Percentiles rank a stretch among this genome's conserved stretches.
Conservation (phyloP, 202 grass and related monocot genomes). For the Zoysia matrella region DNA sequence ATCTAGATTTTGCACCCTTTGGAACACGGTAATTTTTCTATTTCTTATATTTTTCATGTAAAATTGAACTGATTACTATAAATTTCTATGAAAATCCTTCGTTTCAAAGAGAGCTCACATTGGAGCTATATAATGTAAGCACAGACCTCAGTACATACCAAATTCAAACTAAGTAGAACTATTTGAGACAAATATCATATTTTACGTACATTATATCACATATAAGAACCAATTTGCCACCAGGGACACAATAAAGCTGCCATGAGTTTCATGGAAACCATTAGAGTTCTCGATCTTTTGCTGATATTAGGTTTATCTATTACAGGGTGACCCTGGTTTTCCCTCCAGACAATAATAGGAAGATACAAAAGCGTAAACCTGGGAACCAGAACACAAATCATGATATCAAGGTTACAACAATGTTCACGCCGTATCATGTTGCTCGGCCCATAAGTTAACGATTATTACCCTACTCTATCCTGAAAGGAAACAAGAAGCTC, state of each 20-base stretch:
- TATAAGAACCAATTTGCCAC: background rate
- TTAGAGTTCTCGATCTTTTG: background rate
- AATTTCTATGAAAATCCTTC: too few species aligned
- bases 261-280: background rate
- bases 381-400: constrained; percentile 19
- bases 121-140: too few species aligned
- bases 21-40: too few species aligned
- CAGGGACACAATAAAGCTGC: background rate
- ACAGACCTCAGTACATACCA: too few species aligned
- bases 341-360: constrained; percentile 32
- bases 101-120: too few species aligned
- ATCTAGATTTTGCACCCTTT: too few species aligned
- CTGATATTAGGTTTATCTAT: constrained; percentile 27
- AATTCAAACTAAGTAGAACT: background rate
- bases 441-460: constrained; percentile 18
- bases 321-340: constrained; percentile 24
- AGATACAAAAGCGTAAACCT: constrained; percentile 27
- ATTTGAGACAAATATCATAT: background rate
- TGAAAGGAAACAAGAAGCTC: constrained; percentile 42
- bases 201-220: constrained; percentile 15
- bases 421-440: constrained; percentile 25
- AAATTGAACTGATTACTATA: too few species aligned
- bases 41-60: too few species aligned
- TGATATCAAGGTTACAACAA: background rate
- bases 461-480: constrained; percentile 43